Percentiles rank a stretch among this genome's conserved stretches.
phyloP scores from a whole-genome alignment of 179 eudicot species.

The Monotropa hypopitys region DNA sequence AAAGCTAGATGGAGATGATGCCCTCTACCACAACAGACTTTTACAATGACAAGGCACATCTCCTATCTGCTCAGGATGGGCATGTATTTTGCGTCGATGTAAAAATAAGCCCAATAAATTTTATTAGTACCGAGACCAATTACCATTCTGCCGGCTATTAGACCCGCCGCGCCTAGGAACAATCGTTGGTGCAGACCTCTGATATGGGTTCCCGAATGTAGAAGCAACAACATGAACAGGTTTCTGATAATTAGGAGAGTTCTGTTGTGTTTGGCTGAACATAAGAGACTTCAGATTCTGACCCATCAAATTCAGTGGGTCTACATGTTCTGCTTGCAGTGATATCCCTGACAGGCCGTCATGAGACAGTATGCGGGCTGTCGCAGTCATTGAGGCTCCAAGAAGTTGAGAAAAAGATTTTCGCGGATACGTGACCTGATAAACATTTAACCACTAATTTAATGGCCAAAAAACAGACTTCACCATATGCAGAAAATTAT shows the following conservation, averaged over 20 bases:
- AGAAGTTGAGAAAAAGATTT: slow-evolving; percentile 53
- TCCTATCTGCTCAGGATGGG: background rate
- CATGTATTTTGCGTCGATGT: background rate
- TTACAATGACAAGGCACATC: background rate
- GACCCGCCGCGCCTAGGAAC: slow-evolving; percentile 20
- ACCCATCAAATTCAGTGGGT: slow-evolving; percentile 32
- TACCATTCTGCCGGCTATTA: slow-evolving; percentile 15
- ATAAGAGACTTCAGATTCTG: slow-evolving; percentile 26
- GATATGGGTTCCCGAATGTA: background rate
- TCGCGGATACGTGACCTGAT: slow-evolving; percentile 52
- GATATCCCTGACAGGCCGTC: slow-evolving; percentile 53
- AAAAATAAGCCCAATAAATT: background rate
- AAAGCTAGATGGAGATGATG: background rate
- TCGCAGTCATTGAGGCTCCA: slow-evolving; percentile 48
- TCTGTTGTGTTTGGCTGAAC: background rate
- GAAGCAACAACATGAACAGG: background rate
- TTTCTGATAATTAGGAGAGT: slow-evolving; percentile 8
- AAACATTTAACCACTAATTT: background rate
- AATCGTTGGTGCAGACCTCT: slow-evolving; percentile 10
- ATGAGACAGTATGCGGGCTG: slow-evolving; percentile 45
- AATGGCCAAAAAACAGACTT: background rate
- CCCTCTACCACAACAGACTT: background rate
- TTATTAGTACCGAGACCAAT: slow-evolving; percentile 1
- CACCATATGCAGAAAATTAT: background rate
- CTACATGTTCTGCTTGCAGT: slow-evolving; percentile 25